Conservation (phyloP, 768 basidiomycete species). For the Sarcomyxa edulis region DNA sequence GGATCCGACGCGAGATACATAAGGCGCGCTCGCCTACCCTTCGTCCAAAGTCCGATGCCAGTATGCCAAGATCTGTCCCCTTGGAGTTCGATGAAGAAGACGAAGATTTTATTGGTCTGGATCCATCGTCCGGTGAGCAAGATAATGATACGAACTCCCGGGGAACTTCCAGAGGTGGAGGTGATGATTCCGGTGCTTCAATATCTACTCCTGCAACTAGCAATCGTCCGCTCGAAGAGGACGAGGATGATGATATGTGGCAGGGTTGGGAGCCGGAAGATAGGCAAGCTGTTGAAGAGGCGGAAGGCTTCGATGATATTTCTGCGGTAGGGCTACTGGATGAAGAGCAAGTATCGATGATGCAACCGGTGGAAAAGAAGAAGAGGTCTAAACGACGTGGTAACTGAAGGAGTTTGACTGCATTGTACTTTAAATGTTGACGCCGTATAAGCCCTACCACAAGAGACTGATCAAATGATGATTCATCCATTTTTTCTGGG, state of each 20-base stretch:
- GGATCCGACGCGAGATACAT: constrained; percentile 52
- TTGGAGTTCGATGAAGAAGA: constrained; percentile 49
- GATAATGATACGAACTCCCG: constrained; percentile 18
- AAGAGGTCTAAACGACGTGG: too few species aligned
- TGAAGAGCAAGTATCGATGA: constrained; percentile 35
- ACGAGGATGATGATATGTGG: constrained; percentile 24
- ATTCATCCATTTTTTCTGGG: too few species aligned
- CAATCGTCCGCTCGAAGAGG: constrained; percentile 26
- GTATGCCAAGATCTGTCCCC: constrained; percentile 28
- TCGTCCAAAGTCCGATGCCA: constrained; percentile 17
- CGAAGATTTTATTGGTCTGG: constrained; percentile 44
- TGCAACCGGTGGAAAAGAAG: too few species aligned
- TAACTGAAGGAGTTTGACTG: constrained; percentile 11
- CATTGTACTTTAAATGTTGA: too few species aligned
- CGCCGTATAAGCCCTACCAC: too few species aligned
- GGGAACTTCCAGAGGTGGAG: constrained; percentile 20
- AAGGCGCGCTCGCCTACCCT: constrained; percentile 43
- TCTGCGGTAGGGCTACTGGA: constrained; percentile 35
- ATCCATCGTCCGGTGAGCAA: constrained; percentile 10
- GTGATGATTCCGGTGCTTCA: constrained; percentile 24
- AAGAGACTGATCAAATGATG: too few species aligned
- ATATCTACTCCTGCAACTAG: constrained; percentile 36
- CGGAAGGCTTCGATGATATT: constrained; percentile 46
- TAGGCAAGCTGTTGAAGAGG: constrained; percentile 42
- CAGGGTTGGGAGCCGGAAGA: constrained; percentile 44